Base-by-base conservation (phyloP, 345 rosid genomes). In the Brassica carinata region DNA sequence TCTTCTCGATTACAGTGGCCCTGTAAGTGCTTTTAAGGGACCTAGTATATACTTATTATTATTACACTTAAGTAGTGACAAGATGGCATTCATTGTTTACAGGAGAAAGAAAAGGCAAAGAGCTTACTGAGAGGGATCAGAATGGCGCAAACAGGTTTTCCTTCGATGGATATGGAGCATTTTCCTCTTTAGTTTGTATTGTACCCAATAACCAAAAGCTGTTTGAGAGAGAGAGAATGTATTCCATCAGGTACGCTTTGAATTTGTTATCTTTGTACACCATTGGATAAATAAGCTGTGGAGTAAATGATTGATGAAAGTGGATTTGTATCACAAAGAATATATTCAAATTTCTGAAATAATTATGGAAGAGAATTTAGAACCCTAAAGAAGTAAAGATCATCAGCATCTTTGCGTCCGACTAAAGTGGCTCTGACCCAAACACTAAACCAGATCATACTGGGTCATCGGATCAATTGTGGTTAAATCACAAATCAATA, bases 61-160 rank as follows among this genome's bases (percentile, higher is more conserved):
- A 69, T 5, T 65, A 65, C 14, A 64, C 69, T 3, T 55, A 18
- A 17, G 8, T 13, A 2, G 4, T 76, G 73, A 80, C 71, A 1
- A 73, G 53, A 51, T 66, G 5, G 64, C 68, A 57, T 77, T 59
- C 66, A 71, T 14, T 82, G 81, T 76, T 75, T 87, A 58, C 85
- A 92, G 98, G 98, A 89, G 88, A 92, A 90, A 80, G 99, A 94
- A 85, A 87, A 88, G 5, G 96, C 98, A 55, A 92, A 92, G 88
- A 92, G 82, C 72, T 83, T 94, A 86, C 89, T 94, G 36, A 86
- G 91, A 73, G 95, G 90, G 72, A 91, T 91, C 83, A 84, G 90
- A 88, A 83, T 55, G 71, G 84, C 80, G 45, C 92, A 87, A 72
- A 81, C 92, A 0, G 83, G 88, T 77, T 87, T 86, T 74, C 93